phyloP scores from a whole-genome alignment of 2,329 filamentous ascomycete species.

The Arthrobotrys pseudoclavata region DNA sequence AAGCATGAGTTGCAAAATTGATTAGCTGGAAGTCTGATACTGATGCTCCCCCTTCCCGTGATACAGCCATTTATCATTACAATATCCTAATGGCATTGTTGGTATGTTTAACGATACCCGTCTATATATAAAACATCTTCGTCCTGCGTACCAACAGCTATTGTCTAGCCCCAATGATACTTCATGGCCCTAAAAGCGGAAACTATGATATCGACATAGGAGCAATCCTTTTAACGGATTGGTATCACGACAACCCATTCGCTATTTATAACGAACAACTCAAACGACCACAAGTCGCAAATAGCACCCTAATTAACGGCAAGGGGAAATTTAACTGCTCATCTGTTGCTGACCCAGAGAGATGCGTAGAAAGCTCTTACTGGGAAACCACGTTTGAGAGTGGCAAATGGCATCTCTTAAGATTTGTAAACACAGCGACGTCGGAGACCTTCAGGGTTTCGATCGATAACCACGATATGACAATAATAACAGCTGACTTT shows the following conservation, averaged over 20 bases:
- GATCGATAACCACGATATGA: slow-evolving; percentile 75
- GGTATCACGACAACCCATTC: slow-evolving; percentile 71
- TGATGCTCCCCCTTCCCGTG: no score
- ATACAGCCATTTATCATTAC: slow-evolving; percentile 69
- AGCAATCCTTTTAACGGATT: slow-evolving; percentile 74
- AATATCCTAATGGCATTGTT: slow-evolving; percentile 73
- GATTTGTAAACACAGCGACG: slow-evolving; percentile 67
- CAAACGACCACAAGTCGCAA: slow-evolving; percentile 62
- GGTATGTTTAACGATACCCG: slow-evolving; percentile 65
- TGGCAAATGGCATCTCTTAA: slow-evolving; percentile 63
- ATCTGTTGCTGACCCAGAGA: not conserved
- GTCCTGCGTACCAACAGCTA: not conserved
- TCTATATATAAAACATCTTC: not conserved
- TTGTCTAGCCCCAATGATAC: slow-evolving; percentile 69
- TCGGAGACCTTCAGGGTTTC: slow-evolving; percentile 64
- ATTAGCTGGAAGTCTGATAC: no score
- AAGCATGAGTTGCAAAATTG: no score
- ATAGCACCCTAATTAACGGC: slow-evolving; percentile 42
- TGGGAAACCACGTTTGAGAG: slow-evolving; percentile 23
- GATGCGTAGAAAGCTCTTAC: slow-evolving; percentile 14
- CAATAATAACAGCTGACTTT: slow-evolving; percentile 76
- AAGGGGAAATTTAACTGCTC: slow-evolving; percentile 39
- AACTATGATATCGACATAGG: slow-evolving; percentile 77
- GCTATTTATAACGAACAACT: slow-evolving; percentile 61
- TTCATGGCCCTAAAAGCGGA: slow-evolving; percentile 73